Percentiles rank a stretch among this genome's conserved stretches.
Conservation (phyloP, 129 eudicot species). For the Calendula officinalis region DNA sequence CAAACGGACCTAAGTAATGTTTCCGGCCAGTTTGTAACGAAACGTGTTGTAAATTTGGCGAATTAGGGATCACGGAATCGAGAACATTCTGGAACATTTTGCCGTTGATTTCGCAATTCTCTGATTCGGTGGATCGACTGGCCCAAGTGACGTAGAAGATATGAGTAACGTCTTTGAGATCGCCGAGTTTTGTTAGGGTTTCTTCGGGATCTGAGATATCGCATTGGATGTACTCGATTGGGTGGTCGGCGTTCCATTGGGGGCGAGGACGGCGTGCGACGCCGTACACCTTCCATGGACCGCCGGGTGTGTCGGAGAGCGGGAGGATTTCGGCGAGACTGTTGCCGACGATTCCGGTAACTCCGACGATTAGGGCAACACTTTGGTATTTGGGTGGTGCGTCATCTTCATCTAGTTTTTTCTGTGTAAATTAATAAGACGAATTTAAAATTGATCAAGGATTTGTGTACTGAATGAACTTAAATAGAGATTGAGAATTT, state of each 20-base stretch:
- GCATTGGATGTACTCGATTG: constrained; percentile 68
- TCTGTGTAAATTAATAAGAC: constrained; percentile 36
- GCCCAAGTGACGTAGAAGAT: constrained; percentile 79
- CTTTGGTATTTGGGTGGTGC: constrained; percentile 55
- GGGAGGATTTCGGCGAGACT: constrained; percentile 84
- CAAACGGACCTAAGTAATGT: constrained; percentile 52
- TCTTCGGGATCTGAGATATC: constrained; percentile 53
- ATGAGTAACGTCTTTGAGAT: constrained; percentile 61
- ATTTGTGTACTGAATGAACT: neutral
- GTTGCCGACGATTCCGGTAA: constrained; percentile 85
- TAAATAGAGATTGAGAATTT: neutral
- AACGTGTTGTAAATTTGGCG: constrained; percentile 59
- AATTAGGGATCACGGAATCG: constrained; percentile 52
- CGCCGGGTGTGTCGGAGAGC: constrained; percentile 77
- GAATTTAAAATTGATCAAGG: neutral
- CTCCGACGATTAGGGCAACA: constrained; percentile 67
- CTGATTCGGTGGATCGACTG: constrained; percentile 41
- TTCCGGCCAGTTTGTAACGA: constrained; percentile 70
- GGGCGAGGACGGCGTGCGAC: constrained; percentile 81
- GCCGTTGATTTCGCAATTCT: constrained; percentile 55
- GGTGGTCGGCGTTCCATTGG: constrained; percentile 63
- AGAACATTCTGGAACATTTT: constrained; percentile 64
- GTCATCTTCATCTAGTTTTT: constrained; percentile 60
- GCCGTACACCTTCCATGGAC: constrained; percentile 94
- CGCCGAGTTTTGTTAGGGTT: constrained; percentile 41